Evolutionary conservation across 2,329 filamentous ascomycete genomes (phyloP).

Genomic region (Periconia sp.): DNA sequence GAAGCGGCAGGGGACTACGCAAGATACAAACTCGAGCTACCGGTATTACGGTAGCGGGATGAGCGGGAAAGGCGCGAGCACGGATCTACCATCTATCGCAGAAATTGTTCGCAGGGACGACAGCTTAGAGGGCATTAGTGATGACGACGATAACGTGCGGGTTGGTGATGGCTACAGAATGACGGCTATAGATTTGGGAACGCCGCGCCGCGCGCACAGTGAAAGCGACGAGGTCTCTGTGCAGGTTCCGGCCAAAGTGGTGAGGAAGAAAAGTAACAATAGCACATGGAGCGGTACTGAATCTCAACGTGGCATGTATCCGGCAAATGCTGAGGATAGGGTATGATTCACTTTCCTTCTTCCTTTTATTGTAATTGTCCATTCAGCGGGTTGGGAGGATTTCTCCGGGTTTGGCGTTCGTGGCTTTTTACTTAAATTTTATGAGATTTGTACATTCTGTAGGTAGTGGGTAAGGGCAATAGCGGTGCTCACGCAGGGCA

Average conservation of each 20-base stretch:
- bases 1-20: slow-evolving; percentile 8
- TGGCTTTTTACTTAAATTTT: too few relatives aligned
- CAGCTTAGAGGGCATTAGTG: too few relatives aligned
- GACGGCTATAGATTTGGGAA: slow-evolving; percentile 1
- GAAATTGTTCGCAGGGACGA: slow-evolving; percentile 1
- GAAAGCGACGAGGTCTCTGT: background rate
- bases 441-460: too few relatives aligned
- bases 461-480: too few relatives aligned
- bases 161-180: background rate
- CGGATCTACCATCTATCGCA: background rate
- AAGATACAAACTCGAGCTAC: slow-evolving; percentile 12
- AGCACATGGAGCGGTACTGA: slow-evolving; percentile 8
- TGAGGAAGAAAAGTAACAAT: slow-evolving; percentile 5
- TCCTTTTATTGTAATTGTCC: background rate
- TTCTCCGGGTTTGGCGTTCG: too few relatives aligned
- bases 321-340: background rate
- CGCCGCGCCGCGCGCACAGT: background rate
- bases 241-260: slow-evolving; percentile 3
- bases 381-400: too few relatives aligned
- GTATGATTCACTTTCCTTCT: slow-evolving; percentile 1
- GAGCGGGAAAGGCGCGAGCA: slow-evolving; percentile 10
- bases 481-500: too few relatives aligned
- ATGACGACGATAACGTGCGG: background rate
- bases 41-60: slow-evolving; percentile 24
- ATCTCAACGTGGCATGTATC: slow-evolving; percentile 7